These are phyloP conservation scores for Petunia secreta DNA, from an alignment of 257 asterid species.

Conservation along the genomic window DNA sequence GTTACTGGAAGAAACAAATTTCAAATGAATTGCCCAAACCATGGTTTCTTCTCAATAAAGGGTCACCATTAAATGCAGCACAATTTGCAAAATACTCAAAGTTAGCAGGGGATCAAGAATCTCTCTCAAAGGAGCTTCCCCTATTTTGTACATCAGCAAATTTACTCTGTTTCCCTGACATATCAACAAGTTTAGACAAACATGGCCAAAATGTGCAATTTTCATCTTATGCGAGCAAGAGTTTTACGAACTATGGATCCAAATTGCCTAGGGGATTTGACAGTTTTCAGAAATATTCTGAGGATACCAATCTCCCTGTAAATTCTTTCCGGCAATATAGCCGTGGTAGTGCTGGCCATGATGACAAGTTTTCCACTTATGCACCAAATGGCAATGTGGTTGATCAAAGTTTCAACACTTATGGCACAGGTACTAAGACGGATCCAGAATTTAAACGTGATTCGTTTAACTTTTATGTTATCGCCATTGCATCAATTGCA, in stretches of 20 bases:
- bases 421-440: slow-evolving; percentile 44
- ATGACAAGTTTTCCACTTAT: slow-evolving; percentile 60
- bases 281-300: slow-evolving; percentile 59
- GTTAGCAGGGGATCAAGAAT: slow-evolving; percentile 30
- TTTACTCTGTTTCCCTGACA: slow-evolving; percentile 35
- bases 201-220: slow-evolving; percentile 21
- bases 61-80: slow-evolving; percentile 60
- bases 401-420: slow-evolving; percentile 72
- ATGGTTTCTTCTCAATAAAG: slow-evolving; percentile 51
- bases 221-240: slow-evolving; percentile 30
- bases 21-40: slow-evolving; percentile 58
- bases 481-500: too few relatives aligned
- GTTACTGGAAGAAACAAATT: slow-evolving; percentile 67
- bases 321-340: slow-evolving; percentile 79
- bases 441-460: too few relatives aligned
- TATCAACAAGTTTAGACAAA: slow-evolving; percentile 31
- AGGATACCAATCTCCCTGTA: slow-evolving; percentile 37
- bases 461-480: too few relatives aligned
- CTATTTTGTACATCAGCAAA: slow-evolving; percentile 30
- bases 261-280: slow-evolving; percentile 54
- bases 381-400: slow-evolving; percentile 49
- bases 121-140: slow-evolving; percentile 29
- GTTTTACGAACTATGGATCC: slow-evolving; percentile 79
- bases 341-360: slow-evolving; percentile 61
- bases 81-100: slow-evolving; percentile 53